Evolutionary conservation across 2,329 filamentous ascomycete species (phyloP).

Genomic region (Hymenoscyphus repandus): DNA sequence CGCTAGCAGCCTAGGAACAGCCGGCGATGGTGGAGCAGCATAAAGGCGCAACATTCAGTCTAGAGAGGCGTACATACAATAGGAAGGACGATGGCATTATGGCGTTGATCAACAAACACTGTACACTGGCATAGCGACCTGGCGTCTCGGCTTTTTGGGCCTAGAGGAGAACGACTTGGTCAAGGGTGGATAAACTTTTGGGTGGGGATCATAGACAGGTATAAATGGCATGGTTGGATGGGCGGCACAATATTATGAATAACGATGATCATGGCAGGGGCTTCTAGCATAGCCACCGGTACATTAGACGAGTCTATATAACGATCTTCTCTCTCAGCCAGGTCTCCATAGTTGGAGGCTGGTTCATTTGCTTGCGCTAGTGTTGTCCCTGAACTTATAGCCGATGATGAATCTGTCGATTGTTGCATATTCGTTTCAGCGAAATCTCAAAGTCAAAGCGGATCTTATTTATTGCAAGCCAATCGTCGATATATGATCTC

Average conservation of each 20-base stretch:
- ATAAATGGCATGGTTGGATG: background rate
- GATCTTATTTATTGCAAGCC: no score
- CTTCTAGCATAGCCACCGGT: background rate
- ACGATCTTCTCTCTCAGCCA: background rate
- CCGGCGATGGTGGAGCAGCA: conserved; percentile 11
- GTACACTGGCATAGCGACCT: background rate
- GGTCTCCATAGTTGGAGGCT: no score
- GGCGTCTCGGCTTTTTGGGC: background rate
- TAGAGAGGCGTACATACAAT: background rate
- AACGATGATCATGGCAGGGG: background rate
- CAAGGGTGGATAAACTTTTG: background rate
- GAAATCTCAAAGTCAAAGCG: no score
- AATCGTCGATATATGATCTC: no score
- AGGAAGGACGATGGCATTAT: background rate
- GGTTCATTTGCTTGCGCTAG: no score
- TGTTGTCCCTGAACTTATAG: no score
- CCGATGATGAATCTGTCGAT: no score
- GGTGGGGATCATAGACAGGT: background rate
- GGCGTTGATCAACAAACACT: background rate
- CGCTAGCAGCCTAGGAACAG: conserved; percentile 13
- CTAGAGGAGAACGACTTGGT: background rate
- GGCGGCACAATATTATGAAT: background rate
- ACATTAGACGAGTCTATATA: background rate
- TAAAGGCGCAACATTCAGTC: background rate
- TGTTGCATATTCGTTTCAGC: no score